phyloP scores from a whole-genome alignment of 768 basidiomycete genomes.

The Rhodotorula kratochvilovae region DNA sequence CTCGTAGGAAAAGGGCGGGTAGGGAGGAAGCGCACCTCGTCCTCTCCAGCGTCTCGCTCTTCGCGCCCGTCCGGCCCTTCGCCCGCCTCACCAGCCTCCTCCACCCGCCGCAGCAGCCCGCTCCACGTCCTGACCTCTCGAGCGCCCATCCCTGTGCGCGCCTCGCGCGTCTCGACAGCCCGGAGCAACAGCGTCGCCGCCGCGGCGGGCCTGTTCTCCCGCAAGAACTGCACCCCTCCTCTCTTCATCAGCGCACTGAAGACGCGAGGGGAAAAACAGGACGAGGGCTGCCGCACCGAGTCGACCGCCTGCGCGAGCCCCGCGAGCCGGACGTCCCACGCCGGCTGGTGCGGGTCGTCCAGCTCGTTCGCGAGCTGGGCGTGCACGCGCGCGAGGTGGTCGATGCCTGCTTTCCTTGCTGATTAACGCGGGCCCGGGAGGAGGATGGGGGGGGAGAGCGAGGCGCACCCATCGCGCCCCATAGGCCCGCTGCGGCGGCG shows the following conservation, averaged over 20 bases:
- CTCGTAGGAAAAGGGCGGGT: too few relatives aligned
- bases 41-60: not conserved
- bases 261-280: too few relatives aligned
- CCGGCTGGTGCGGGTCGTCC: not conserved
- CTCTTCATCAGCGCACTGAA: too few relatives aligned
- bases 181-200: constrained; percentile 3
- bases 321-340: constrained; percentile 1
- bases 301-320: not conserved
- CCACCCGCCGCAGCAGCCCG: not conserved
- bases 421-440: too few relatives aligned
- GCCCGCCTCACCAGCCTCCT: too few relatives aligned
- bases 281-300: not conserved
- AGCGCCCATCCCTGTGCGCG: constrained; percentile 1
- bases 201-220: not conserved
- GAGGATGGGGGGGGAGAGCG: too few relatives aligned
- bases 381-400: not conserved
- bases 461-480: constrained; percentile 2
- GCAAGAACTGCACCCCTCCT: too few relatives aligned
- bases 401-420: not conserved
- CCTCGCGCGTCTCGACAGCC: constrained; percentile 2
- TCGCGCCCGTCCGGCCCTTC: not conserved
- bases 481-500: not conserved
- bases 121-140: not conserved
- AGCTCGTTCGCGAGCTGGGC: not conserved
- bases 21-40: not conserved